Base-by-base conservation (phyloP, 768 basidiomycete species). In the Gymnopilus dilepis region DNA sequence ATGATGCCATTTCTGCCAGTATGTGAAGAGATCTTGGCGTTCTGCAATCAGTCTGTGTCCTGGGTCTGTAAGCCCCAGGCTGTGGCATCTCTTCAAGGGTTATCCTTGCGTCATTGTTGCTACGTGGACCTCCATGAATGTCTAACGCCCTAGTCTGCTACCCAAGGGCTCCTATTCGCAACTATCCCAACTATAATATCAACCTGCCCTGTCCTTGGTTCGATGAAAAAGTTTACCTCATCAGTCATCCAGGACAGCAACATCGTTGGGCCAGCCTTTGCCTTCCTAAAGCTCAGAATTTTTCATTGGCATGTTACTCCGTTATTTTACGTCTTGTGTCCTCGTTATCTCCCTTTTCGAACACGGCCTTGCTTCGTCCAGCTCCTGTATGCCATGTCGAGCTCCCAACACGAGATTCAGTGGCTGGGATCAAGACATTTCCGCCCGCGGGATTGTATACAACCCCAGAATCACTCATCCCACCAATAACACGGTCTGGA, bases 381-480 rank as follows among this genome's bases (percentile, higher is more conserved):
- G 69, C 37, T 55, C 72, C 19, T 72, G 70, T 55, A 65, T 77
- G 31, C 75, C 75, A 37, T 70, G 68, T 63, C 72, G 70, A 65
- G 50, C 65, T 41, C 52, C 60, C 38, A 65, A 67, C 37, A 69
- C 61, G 59, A 61, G 68, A 62, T 38, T 57, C 21, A 66, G 59
- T 40, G 41, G 59, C 34, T 65, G 61, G 65, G 61, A 69, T 58
- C 52, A 45, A 42, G 45, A 24, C 28, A n/a, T 65, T 24, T 26
- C 61, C 24, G 42, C 54, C 61, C 74, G 77, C 60, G 65, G 64
- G 33, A 76, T 82, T 52, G 81, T 13, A 21, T 37, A 77, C 70
- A 75, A 68, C 53, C 82, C 83, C 30, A 70, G 67, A 47, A 81
- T 85, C 68, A 77, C 72, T 38, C 70, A 66, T 24, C 84, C 84